Conservation (phyloP, 2,329 filamentous ascomycete genomes). For the Fusarium proliferatum region DNA sequence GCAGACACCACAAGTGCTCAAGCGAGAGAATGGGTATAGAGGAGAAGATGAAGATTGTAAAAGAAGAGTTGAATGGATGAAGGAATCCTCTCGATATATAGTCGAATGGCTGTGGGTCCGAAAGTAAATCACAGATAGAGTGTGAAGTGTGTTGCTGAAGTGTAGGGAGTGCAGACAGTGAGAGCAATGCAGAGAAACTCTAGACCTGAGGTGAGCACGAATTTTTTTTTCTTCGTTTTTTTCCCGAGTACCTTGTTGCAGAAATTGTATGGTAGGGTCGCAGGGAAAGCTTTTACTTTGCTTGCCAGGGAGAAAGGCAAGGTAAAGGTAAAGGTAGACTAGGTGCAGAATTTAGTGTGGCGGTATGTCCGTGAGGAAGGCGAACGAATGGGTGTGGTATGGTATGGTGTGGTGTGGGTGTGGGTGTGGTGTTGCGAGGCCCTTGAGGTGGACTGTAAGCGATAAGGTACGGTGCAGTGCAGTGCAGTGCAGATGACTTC, state of each 20-base stretch:
- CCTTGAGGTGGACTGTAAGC: background rate
- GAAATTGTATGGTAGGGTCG: conserved; percentile 26
- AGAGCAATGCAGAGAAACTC: conserved; percentile 28
- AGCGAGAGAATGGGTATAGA: conserved; percentile 10
- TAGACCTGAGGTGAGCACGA: conserved; percentile 23
- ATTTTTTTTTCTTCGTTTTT: conserved; percentile 1
- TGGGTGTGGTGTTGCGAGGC: conserved; percentile 10
- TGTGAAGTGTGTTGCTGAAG: conserved; percentile 27
- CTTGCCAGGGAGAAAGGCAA: background rate
- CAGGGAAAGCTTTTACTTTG: conserved; percentile 26
- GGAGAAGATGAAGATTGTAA: conserved; percentile 15
- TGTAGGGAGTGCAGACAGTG: conserved; percentile 17
- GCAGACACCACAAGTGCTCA: background rate
- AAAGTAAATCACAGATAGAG: conserved; percentile 28
- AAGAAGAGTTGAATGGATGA: conserved; percentile 17
- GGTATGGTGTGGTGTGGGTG: background rate
- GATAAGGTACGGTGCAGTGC: conserved; percentile 15
- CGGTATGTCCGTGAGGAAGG: conserved; percentile 46
- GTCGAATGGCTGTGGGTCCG: conserved; percentile 32
- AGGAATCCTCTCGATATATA: conserved; percentile 42
- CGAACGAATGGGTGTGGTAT: conserved; percentile 26
- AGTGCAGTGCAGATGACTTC: conserved; percentile 19
- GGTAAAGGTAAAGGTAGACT: background rate
- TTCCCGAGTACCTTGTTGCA: background rate
- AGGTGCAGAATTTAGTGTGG: conserved; percentile 46